Evolutionary conservation across 2,329 filamentous ascomycete species (phyloP).

Genomic region (Apiospora arundinis): DNA sequence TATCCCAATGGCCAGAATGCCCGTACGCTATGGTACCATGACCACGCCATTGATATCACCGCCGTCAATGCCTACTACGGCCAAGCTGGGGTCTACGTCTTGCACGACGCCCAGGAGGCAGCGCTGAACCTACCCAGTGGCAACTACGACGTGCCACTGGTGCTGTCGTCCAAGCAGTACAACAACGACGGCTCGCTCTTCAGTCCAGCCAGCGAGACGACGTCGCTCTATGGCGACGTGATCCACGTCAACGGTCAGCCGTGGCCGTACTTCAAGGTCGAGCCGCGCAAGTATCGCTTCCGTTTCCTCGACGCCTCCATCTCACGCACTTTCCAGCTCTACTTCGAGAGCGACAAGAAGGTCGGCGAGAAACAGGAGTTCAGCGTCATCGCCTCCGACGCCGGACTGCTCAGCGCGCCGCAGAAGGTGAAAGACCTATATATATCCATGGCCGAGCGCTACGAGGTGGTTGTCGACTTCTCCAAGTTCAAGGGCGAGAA

Average conservation of each 20-base stretch:
- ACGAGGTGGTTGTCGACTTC: conserved; percentile 65
- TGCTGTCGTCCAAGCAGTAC: conserved; percentile 58
- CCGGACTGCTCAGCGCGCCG: conserved; percentile 55
- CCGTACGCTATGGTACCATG: conserved; percentile 65
- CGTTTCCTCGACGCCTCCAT: conserved; percentile 57
- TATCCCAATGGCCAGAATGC: conserved; percentile 62
- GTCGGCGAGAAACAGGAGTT: conserved; percentile 47
- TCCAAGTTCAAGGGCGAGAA: conserved; percentile 53
- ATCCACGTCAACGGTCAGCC: conserved; percentile 65
- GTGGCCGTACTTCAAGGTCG: conserved; percentile 63
- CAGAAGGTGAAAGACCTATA: conserved; percentile 48
- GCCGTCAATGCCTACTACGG: conserved; percentile 64
- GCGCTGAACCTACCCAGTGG: conserved; percentile 54
- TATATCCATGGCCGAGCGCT: conserved; percentile 63
- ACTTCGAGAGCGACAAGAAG: conserved; percentile 47
- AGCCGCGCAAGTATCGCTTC: conserved; percentile 67
- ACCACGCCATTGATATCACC: conserved; percentile 50
- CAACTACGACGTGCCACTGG: conserved; percentile 60
- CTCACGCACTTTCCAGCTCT: conserved; percentile 54
- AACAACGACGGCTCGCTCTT: conserved; percentile 55
- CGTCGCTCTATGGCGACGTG: conserved; percentile 61
- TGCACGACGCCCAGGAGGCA: conserved; percentile 56
- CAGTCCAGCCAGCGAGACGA: conserved; percentile 50
- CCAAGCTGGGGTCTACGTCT: conserved; percentile 61
- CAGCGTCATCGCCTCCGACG: conserved; percentile 60